Conservation (phyloP, 768 basidiomycete genomes). For the Albatrellus ellisii region DNA sequence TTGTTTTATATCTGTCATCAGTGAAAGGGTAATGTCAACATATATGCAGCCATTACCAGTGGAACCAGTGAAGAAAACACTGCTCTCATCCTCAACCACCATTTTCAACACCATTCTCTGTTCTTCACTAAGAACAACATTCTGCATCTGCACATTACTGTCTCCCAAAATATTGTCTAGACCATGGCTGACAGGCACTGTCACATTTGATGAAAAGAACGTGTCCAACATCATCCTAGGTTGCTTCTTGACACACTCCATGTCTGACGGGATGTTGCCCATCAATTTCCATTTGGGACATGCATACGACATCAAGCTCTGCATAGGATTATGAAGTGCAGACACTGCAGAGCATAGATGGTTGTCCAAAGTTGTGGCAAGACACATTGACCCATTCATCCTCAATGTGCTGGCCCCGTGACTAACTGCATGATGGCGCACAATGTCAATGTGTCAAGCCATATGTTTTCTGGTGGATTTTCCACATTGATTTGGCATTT, state of each 20-base stretch:
- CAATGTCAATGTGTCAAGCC: too few species aligned
- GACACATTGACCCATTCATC: too few species aligned
- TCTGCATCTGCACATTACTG: conserved; percentile 12
- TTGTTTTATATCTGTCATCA: conserved; percentile 25
- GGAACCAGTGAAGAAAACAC: conserved; percentile 54
- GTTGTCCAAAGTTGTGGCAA: too few species aligned
- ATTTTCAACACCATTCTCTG: conserved; percentile 38
- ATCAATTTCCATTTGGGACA: conserved; percentile 20
- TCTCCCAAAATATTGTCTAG: conserved; percentile 10
- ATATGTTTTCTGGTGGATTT: too few species aligned
- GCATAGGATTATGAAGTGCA: too few species aligned
- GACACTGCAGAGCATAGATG: not conserved
- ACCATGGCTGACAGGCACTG: conserved; percentile 9
- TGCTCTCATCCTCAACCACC: conserved; percentile 43
- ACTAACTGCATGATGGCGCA: too few species aligned
- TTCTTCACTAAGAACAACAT: conserved; percentile 37
- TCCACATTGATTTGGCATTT: too few species aligned
- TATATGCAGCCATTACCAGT: conserved; percentile 30
- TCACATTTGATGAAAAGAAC: conserved; percentile 21
- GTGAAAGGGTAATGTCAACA: not conserved
- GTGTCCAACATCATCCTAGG: conserved; percentile 21
- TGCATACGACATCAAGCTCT: not conserved
- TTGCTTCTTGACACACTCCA: conserved; percentile 16
- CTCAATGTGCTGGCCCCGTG: too few species aligned
- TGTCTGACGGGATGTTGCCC: conserved; percentile 7